phyloP scores from a whole-genome alignment of 2,329 filamentous ascomycete species.

The Drechslera avenae region DNA sequence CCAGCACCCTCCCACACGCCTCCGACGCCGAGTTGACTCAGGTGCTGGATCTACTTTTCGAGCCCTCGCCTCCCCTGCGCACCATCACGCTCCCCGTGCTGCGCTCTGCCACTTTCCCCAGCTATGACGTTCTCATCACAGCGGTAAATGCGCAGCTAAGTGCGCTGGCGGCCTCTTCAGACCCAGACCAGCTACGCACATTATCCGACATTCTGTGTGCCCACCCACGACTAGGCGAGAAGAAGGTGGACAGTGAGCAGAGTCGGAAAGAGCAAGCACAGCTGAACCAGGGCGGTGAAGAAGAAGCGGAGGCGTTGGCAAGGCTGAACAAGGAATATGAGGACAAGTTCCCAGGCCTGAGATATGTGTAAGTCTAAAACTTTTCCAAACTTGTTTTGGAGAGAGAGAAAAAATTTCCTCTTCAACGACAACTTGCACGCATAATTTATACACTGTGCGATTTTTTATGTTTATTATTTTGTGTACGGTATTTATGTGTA shows the following conservation, averaged over 20 bases:
- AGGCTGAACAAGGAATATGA: slow-evolving; percentile 80
- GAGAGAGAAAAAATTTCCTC: too few relatives aligned
- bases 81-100: slow-evolving; percentile 71
- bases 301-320: slow-evolving; percentile 63
- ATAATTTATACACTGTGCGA: too few relatives aligned
- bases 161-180: slow-evolving; percentile 31
- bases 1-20: slow-evolving; percentile 62
- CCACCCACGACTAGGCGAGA: slow-evolving; percentile 82
- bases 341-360: slow-evolving; percentile 75
- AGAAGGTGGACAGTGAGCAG: slow-evolving; percentile 80
- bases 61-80: slow-evolving; percentile 78
- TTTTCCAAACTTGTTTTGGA: too few relatives aligned
- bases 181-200: slow-evolving; percentile 58
- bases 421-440: too few relatives aligned
- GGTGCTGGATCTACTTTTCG: slow-evolving; percentile 80
- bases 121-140: slow-evolving; percentile 72
- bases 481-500: not conserved
- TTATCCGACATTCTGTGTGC: slow-evolving; percentile 77
- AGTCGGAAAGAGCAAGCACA: slow-evolving; percentile 83
- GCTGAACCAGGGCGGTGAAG: slow-evolving; percentile 59
- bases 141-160: slow-evolving; percentile 68
- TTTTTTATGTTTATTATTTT: too few relatives aligned
- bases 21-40: slow-evolving; percentile 60
- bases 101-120: slow-evolving; percentile 62
- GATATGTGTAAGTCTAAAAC: slow-evolving; percentile 78